Evolutionary conservation across 176 grass and related monocot species (phyloP), one percentile per base, ranked within the genome.

Genomic region (Aegilops tauschii): DNA sequence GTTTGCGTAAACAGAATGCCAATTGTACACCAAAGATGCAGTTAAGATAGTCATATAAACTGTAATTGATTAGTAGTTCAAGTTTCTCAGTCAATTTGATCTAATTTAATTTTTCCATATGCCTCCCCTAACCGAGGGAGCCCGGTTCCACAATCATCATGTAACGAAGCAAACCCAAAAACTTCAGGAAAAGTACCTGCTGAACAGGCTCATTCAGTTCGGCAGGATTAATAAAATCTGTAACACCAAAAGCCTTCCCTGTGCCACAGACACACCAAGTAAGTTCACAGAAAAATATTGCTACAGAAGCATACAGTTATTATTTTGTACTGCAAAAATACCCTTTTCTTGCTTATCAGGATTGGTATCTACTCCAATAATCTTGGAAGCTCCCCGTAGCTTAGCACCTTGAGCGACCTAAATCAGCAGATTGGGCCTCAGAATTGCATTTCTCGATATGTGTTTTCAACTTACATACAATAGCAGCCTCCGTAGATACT

Each of bases 361-460:
- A 90, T 95, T 95, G 82, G 86, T 98, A 82, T 98, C 93, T 59
- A 98, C 86, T 75, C 96, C 96, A 66, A 98, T 94, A 62, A 98
- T 98, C 82, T 74, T 92, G 30, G 96, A 94, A 52, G 92, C 96
- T 36, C 88, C 90, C 73, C 96, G 84, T 81, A 92, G 28, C 90
- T 94, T 95, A 67, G 96, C 93, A 82, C 92, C 96, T 94, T 98
- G 96, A 77, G 93, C 93, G 16, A 98, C 96, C 96, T 98, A 88
- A 82, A 64, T 37, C 54, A 86, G 37, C 14, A 89, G 45, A 83
- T 21, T 73, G 59, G 5, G 68, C 73, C 30, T 77, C 61, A 73
- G 25, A 77, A 61, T 63, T 73, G 61, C 70, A 70, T 12, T 32
- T 30, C 37, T 68, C 12, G 59, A 47, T 84, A 35, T 79, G n/a